Conservation (phyloP, 2,329 filamentous ascomycete genomes). For the Tympanopsis confertula region DNA sequence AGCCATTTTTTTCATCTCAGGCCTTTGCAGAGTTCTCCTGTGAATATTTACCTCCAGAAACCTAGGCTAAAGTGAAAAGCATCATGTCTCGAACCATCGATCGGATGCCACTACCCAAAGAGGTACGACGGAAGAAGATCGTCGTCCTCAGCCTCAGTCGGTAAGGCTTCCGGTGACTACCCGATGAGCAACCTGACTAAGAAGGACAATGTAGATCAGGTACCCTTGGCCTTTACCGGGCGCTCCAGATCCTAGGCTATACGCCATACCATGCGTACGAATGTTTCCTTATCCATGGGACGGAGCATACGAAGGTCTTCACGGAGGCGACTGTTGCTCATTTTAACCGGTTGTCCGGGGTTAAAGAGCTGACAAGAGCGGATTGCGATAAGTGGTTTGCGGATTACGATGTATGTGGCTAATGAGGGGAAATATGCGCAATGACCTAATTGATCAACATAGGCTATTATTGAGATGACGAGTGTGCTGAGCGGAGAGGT, state of each 20-base stretch:
- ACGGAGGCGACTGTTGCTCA: conserved; percentile 14
- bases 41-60: too few relatives aligned
- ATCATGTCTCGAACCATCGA: conserved; percentile 22
- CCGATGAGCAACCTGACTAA: not conserved
- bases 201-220: conserved; percentile 13
- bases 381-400: conserved; percentile 28
- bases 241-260: conserved; percentile 20
- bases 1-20: too few relatives aligned
- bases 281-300: conserved; percentile 9
- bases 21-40: too few relatives aligned
- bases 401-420: conserved; percentile 19
- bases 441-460: not conserved
- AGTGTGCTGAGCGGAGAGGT: conserved; percentile 17
- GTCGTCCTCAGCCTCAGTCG: conserved; percentile 24
- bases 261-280: conserved; percentile 23
- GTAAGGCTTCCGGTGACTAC: conserved; percentile 10
- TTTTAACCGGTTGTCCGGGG: conserved; percentile 12
- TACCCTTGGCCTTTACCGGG: conserved; percentile 19
- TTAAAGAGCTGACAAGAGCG: conserved; percentile 16
- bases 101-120: conserved; percentile 15
- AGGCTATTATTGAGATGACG: conserved; percentile 16
- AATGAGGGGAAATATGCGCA: too few relatives aligned
- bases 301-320: conserved; percentile 12
- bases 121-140: conserved; percentile 18
- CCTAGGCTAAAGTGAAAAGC: too few relatives aligned